Percentiles rank a stretch among this genome's conserved stretches.
Conservation (phyloP, 2,329 filamentous ascomycete genomes). For the Sporothrix curviconia region DNA sequence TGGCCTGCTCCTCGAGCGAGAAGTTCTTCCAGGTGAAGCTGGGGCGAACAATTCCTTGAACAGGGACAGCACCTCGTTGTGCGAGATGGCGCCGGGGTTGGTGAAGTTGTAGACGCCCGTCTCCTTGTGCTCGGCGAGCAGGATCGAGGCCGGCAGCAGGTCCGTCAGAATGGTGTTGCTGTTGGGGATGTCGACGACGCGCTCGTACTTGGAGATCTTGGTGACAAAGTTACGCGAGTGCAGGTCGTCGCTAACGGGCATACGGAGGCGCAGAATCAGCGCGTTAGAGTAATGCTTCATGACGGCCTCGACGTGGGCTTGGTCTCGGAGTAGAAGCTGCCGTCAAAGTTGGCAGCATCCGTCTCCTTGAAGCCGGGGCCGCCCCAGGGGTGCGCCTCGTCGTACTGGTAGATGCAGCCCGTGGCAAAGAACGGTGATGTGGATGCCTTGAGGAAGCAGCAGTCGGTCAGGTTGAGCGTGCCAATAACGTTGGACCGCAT, state of each 20-base stretch:
- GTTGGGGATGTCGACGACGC: slow-evolving; percentile 61
- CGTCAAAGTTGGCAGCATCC: slow-evolving; percentile 57
- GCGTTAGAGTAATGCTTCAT: slow-evolving; percentile 56
- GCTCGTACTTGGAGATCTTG: slow-evolving; percentile 60
- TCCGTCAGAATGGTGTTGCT: slow-evolving; percentile 61
- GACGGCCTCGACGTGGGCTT: slow-evolving; percentile 60
- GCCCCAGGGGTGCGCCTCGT: slow-evolving; percentile 53
- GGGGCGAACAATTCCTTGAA: slow-evolving; percentile 60
- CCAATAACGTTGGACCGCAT: slow-evolving; percentile 62
- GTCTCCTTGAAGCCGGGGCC: slow-evolving; percentile 55
- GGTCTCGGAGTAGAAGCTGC: slow-evolving; percentile 62
- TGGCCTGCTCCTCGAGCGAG: slow-evolving; percentile 57
- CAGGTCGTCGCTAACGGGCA: slow-evolving; percentile 63
- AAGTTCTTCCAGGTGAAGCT: slow-evolving; percentile 60
- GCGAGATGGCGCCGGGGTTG: slow-evolving; percentile 64
- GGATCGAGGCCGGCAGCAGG: slow-evolving; percentile 62
- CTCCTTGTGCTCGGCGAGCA: slow-evolving; percentile 90
- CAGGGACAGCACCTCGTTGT: slow-evolving; percentile 59
- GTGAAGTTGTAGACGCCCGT: slow-evolving; percentile 64
- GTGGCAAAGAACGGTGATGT: slow-evolving; percentile 62
- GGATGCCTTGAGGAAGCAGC: slow-evolving; percentile 52
- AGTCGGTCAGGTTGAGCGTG: slow-evolving; percentile 56
- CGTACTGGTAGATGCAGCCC: slow-evolving; percentile 61
- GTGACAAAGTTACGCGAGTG: slow-evolving; percentile 62
- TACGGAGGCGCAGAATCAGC: slow-evolving; percentile 59